Percentiles rank a stretch among this genome's conserved stretches.
Conservation (phyloP, 495 filamentous ascomycete species). For the Margaritispora aquatica region DNA sequence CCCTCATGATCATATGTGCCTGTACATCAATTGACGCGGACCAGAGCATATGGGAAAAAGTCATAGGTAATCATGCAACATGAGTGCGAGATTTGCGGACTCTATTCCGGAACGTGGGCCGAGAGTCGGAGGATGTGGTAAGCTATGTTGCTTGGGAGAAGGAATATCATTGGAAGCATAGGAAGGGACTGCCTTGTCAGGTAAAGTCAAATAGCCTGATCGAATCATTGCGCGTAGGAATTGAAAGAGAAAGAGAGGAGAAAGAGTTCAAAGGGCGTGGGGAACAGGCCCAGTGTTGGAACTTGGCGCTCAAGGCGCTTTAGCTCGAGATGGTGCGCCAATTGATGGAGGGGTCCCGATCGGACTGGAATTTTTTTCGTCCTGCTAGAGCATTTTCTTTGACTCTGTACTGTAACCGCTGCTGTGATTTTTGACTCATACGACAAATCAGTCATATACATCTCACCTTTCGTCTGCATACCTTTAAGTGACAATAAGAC, state of each 20-base stretch:
- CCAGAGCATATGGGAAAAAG: too few species aligned
- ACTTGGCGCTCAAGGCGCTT: background rate
- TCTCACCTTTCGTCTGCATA: too few species aligned
- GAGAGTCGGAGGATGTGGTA: background rate
- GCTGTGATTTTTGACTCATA: background rate
- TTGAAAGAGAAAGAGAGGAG: too few species aligned
- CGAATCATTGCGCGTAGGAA: too few species aligned
- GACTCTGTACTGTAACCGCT: background rate
- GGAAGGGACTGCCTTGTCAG: background rate
- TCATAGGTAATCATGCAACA: background rate
- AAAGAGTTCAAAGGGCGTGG: constrained; percentile 1
- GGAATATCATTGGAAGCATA: background rate
- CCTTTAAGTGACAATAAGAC: too few species aligned
- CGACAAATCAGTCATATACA: too few species aligned
- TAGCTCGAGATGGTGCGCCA: background rate
- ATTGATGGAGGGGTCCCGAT: background rate
- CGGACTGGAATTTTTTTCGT: background rate
- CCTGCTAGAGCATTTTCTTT: background rate
- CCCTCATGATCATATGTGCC: too few species aligned
- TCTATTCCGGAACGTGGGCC: background rate
- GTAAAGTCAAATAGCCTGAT: background rate
- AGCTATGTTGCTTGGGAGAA: background rate
- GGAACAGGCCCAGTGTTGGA: background rate
- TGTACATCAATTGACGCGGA: too few species aligned
- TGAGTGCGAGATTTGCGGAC: background rate